Conservation (phyloP, 176 grass and related monocot genomes). For the Musa acuminata region DNA sequence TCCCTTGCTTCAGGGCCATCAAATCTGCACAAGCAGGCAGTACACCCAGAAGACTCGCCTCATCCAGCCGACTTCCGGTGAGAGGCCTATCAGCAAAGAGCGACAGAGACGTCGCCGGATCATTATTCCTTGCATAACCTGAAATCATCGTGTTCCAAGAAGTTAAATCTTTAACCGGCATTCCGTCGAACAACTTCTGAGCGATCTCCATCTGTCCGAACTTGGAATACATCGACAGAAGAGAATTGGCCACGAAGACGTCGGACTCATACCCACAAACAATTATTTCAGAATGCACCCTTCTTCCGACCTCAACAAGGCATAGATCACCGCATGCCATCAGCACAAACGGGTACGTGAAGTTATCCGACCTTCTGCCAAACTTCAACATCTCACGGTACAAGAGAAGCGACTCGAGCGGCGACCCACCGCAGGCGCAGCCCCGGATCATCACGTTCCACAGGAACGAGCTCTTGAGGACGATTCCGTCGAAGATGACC, state of each 20-base stretch:
- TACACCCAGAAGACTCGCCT: constrained; percentile 14
- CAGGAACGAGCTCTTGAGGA: constrained; percentile 5
- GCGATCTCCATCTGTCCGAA: constrained; percentile 32
- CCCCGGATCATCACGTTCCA: constrained; percentile 21
- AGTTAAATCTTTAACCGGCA: constrained; percentile 37
- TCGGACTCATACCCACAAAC: constrained; percentile 27
- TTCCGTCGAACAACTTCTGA: constrained; percentile 27
- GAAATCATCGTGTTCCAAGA: constrained; percentile 58
- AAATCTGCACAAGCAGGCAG: constrained; percentile 19
- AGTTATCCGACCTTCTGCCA: constrained; percentile 6
- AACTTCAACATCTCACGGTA: constrained; percentile 11
- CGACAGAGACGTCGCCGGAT: constrained; percentile 7
- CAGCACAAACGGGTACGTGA: constrained; percentile 16
- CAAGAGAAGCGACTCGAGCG: constrained; percentile 3
- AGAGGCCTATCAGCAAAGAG: constrained; percentile 1
- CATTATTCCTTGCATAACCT: constrained; percentile 24
- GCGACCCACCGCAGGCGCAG: neutral
- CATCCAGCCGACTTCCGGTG: neutral
- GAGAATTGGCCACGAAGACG: constrained; percentile 36
- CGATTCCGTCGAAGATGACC: neutral
- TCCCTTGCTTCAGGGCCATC: constrained; percentile 4
- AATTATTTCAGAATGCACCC: constrained; percentile 23
- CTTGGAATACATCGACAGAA: constrained; percentile 56
- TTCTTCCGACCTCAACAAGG: constrained; percentile 12
- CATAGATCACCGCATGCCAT: constrained; percentile 27